Percentiles rank a stretch among this genome's conserved stretches.
Evolutionary conservation across 129 eudicot species (phyloP).

Genomic region (sunflower (Helianthus annuus)): DNA sequence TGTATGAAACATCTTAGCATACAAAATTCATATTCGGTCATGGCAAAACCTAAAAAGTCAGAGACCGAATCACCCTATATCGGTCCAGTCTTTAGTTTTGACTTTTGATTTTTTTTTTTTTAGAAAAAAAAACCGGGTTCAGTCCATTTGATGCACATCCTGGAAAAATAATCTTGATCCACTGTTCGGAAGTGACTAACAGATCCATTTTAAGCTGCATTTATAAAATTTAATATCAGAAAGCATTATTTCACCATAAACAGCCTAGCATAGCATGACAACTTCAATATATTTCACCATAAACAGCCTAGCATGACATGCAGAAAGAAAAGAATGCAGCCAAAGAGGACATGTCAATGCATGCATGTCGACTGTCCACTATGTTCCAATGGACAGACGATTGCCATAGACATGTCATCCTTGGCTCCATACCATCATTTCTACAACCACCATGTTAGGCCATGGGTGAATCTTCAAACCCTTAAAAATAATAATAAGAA

Average conservation of each 20-base stretch:
- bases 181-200: too few relatives aligned
- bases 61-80: too few relatives aligned
- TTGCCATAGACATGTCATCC: conserved; percentile 55
- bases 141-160: too few relatives aligned
- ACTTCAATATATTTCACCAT: neutral
- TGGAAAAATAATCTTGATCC: too few relatives aligned
- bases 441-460: conserved; percentile 50
- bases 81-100: too few relatives aligned
- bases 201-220: too few relatives aligned
- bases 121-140: too few relatives aligned
- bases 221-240: conserved; percentile 10
- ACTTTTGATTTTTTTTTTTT: too few relatives aligned
- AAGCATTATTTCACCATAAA: neutral
- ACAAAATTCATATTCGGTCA: too few relatives aligned
- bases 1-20: too few relatives aligned
- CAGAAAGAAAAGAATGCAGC: conserved; percentile 55
- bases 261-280: conserved; percentile 39
- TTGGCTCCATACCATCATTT: conserved; percentile 52
- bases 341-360: conserved; percentile 56
- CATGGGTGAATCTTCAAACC: conserved; percentile 36
- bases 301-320: conserved; percentile 42
- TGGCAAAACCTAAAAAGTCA: too few relatives aligned
- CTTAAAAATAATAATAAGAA: neutral
- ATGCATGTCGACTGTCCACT: neutral
- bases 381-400: neutral